These are phyloP conservation scores for Quercus phellos DNA, from an alignment of 331 rosid species.

Conservation along the genomic window DNA sequence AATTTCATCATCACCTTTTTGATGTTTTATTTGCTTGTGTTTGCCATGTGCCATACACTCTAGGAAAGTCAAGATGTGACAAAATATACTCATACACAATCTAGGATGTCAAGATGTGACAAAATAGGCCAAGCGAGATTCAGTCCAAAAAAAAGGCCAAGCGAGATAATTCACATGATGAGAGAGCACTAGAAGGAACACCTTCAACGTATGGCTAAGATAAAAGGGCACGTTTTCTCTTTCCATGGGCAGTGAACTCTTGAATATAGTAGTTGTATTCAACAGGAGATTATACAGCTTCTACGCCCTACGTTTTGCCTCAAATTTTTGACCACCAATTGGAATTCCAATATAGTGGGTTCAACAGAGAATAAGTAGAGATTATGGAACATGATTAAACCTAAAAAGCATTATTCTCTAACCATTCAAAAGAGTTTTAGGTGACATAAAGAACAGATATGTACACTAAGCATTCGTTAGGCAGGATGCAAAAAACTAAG, in stretches of 20 bases:
- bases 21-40: too few relatives aligned
- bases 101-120: background rate
- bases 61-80: background rate
- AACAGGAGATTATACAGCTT: background rate
- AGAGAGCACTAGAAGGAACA: background rate
- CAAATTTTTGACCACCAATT: background rate
- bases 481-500: conserved; percentile 14
- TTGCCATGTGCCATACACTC: too few relatives aligned
- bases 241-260: background rate
- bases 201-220: background rate
- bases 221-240: background rate
- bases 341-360: background rate
- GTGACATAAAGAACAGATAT: conserved; percentile 14
- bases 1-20: too few relatives aligned
- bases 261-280: background rate
- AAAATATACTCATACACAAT: background rate
- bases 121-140: background rate
- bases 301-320: background rate
- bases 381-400: background rate
- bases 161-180: background rate
- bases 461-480: conserved; percentile 18
- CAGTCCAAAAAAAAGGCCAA: background rate
- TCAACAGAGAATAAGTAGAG: background rate
- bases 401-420: background rate
- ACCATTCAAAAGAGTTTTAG: conserved; percentile 19